Evolutionary conservation across 768 basidiomycete genomes (phyloP).

Genomic region (Panaeolus cyanescens): DNA sequence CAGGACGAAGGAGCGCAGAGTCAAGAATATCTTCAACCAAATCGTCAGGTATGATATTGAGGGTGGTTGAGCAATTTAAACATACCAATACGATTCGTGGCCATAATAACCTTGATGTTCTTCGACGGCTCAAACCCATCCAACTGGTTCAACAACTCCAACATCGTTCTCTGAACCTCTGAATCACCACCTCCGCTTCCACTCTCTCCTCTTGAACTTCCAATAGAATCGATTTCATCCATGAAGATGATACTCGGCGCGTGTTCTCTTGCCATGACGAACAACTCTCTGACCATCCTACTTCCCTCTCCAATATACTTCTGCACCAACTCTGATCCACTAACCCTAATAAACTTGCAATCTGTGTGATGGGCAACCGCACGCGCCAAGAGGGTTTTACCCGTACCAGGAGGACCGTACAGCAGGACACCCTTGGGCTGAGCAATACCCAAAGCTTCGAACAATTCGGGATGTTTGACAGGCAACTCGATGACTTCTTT

Average conservation of each 20-base stretch:
- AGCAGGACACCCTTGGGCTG: constrained; percentile 96
- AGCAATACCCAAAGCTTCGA: constrained; percentile 94
- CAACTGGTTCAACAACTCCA: constrained; percentile 86
- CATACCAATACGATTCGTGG: constrained; percentile 92
- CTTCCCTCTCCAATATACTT: constrained; percentile 98
- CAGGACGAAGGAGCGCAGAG: constrained; percentile 88
- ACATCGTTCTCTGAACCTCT: constrained; percentile 89
- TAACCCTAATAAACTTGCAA: constrained; percentile 96
- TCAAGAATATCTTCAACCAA: constrained; percentile 80
- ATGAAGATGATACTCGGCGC: constrained; percentile 99
- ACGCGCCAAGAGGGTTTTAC: constrained; percentile 92
- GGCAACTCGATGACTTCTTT: constrained; percentile 96
- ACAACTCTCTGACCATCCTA: constrained; percentile 95
- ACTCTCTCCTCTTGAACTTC: constrained; percentile 89
- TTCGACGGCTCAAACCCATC: constrained; percentile 96
- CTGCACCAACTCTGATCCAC: constrained; percentile 92
- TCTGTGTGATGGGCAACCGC: constrained; percentile 98
- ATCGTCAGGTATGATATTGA: background rate
- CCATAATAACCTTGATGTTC: constrained; percentile 97
- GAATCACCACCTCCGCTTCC: constrained; percentile 88
- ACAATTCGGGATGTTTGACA: constrained; percentile 96
- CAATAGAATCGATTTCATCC: constrained; percentile 99
- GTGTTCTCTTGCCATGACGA: constrained; percentile 98
- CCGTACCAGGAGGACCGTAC: constrained; percentile 95
- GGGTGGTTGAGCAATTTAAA: background rate